A percentile compares a stretch with the other conserved stretches of the same genome.
These are phyloP conservation scores for Castanospermum australe DNA, from an alignment of 306 rosid genomes.

Conservation along the genomic window DNA sequence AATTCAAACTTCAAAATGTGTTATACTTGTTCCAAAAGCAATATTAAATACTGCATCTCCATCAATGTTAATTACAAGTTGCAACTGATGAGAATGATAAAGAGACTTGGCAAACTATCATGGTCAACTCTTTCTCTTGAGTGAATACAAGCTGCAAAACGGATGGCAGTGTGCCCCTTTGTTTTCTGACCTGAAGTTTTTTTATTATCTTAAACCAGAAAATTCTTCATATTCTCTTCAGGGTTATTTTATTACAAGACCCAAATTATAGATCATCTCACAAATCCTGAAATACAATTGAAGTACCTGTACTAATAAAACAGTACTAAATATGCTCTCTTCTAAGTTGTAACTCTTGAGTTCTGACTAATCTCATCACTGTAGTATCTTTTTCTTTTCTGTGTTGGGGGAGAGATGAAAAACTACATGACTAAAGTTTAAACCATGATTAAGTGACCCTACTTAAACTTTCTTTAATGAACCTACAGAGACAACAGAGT, in stretches of 20 bases:
- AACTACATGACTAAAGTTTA: background rate
- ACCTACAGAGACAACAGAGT: background rate
- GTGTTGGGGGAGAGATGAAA: background rate
- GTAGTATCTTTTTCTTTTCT: too few species aligned
- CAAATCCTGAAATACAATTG: background rate
- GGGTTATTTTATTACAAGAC: background rate
- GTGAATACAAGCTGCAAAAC: conserved; percentile 12
- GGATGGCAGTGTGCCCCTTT: conserved; percentile 15
- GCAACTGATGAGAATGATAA: conserved; percentile 8
- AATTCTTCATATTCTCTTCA: background rate
- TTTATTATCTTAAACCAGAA: background rate
- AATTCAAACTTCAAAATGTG: background rate
- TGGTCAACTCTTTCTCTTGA: conserved; percentile 24
- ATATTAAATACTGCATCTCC: background rate
- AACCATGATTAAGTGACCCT: background rate
- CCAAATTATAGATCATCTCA: background rate
- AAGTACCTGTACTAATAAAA: background rate
- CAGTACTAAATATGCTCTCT: background rate
- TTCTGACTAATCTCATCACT: background rate
- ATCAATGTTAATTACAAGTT: conserved; percentile 29
- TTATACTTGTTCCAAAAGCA: conserved; percentile 15
- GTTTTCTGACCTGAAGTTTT: background rate
- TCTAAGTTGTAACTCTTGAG: background rate
- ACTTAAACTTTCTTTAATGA: background rate
- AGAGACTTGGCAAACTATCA: background rate